Base-by-base conservation (phyloP, 176 grass and related monocot species). In the Aegilops speltoides region DNA sequence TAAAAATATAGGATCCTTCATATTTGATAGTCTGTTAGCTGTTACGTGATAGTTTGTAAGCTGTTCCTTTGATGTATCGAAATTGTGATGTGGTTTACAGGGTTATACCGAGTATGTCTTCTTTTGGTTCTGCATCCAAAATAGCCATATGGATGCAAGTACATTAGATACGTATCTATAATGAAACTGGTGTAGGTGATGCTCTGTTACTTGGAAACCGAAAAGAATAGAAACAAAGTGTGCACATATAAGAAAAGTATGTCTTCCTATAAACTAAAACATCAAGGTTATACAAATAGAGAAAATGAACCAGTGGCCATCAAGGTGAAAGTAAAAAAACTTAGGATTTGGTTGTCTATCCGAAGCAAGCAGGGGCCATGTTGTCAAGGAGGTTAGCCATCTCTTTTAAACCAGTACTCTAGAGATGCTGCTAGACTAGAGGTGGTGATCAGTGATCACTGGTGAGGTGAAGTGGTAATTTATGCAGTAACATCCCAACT, bases 111-210 rank as follows among this genome's bases (percentile, higher is more conserved):
- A 46, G 79, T 8, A 43, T 69, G 6, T 32, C 69, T 0, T 31
- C 52, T 22, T 11, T 62, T 60, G 52, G 19, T 81, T 57, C 56
- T 50, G 61, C 8, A 61, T 84, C 16, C 23, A 38, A 4, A 83
- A 40, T 77, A 83, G 26, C 38, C 37, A 89, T 54, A 64, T 64
- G 20, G 15, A 50, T 79, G 73, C 52, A 88, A 64, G 14, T 77
- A 78, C 2, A 64, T 11, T 28, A 4, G 67, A 83, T 5, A 9
- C 14, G 12, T 65, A 80, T 50, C 24, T 66, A 54, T 1, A 77
- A 82, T 32, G 14, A 59, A 67, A 43, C 45, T 59, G 24, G 19
- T 38, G 3, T 46, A 33, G 24, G 19, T 46, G 20, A 6, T 26
- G 52, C 8, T 24, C 32, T 36, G 22, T 75, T 33, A 54, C 26